Evolutionary conservation across 306 rosid genomes (phyloP).

Genomic region (Vigna nakashimae): DNA sequence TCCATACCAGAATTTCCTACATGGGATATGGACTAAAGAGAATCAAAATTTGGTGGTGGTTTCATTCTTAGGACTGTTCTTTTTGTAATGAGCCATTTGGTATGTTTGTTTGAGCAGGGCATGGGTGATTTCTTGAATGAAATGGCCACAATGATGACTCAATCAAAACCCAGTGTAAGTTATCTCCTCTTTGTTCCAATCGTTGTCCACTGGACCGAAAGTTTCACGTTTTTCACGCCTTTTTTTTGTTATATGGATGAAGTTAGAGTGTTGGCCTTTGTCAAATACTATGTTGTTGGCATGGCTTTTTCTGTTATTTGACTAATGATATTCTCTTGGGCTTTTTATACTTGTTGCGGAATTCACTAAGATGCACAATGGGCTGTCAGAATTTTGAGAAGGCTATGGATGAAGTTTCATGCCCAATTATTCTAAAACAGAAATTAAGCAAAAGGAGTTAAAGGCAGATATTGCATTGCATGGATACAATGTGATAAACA

Average conservation of each 20-base stretch:
- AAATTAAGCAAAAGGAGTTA: background rate
- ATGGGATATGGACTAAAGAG: background rate
- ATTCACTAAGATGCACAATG: background rate
- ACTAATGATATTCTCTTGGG: background rate
- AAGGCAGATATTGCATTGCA: background rate
- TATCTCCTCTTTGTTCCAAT: background rate
- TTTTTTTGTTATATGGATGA: background rate
- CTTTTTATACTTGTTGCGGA: background rate
- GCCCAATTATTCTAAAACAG: background rate
- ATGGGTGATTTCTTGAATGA: background rate
- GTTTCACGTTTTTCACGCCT: background rate
- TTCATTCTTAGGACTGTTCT: background rate
- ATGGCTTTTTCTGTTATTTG: background rate
- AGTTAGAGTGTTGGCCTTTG: background rate
- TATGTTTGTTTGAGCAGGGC: background rate
- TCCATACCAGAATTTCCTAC: background rate
- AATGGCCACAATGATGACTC: constrained; percentile 3
- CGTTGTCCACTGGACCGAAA: background rate
- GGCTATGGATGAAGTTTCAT: background rate
- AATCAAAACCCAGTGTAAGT: background rate
- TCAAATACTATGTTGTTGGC: background rate
- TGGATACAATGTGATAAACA: too few species aligned
- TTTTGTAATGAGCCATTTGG: background rate
- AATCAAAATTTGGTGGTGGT: background rate
- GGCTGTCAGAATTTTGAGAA: background rate